Conservation (phyloP, 768 basidiomycete genomes). For the Mycena floridula region DNA sequence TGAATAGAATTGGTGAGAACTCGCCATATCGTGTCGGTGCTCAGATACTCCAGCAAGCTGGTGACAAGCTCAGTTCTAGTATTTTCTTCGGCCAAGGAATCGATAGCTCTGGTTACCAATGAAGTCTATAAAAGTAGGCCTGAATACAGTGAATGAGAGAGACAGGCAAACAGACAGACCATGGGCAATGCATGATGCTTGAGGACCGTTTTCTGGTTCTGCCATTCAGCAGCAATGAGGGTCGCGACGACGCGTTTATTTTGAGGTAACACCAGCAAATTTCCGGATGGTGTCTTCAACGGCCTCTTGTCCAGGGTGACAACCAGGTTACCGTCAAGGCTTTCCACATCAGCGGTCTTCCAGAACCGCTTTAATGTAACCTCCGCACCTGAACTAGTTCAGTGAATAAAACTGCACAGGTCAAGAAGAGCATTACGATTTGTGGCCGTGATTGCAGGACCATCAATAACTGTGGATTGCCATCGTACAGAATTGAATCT, state of each 20-base stretch:
- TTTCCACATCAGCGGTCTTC: constrained; percentile 81
- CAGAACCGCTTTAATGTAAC: constrained; percentile 87
- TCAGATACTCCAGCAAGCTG: constrained; percentile 75
- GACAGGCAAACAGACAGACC: constrained; percentile 35
- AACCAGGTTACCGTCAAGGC: constrained; percentile 33
- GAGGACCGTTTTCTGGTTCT: constrained; percentile 78
- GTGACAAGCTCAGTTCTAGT: constrained; percentile 58
- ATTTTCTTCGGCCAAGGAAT: constrained; percentile 54
- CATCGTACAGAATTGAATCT: no score
- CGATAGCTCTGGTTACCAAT: constrained; percentile 83
- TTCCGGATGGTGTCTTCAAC: constrained; percentile 87
- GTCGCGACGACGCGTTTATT: constrained; percentile 70
- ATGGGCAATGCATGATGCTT: constrained; percentile 91
- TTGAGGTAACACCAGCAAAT: constrained; percentile 62
- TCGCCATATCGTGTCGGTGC: constrained; percentile 92
- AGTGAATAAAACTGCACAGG: not conserved
- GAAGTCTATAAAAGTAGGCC: constrained; percentile 76
- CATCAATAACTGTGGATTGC: constrained; percentile 29
- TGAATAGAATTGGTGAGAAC: constrained; percentile 21
- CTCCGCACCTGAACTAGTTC: constrained; percentile 61
- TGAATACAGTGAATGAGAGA: constrained; percentile 21
- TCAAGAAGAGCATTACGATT: constrained; percentile 58
- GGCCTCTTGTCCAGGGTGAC: constrained; percentile 79
- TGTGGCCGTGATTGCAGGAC: constrained; percentile 49
- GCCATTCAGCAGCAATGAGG: constrained; percentile 94